Base-by-base conservation (phyloP, 2,329 filamentous ascomycete genomes). In the Simplicillium aogashimaense region DNA sequence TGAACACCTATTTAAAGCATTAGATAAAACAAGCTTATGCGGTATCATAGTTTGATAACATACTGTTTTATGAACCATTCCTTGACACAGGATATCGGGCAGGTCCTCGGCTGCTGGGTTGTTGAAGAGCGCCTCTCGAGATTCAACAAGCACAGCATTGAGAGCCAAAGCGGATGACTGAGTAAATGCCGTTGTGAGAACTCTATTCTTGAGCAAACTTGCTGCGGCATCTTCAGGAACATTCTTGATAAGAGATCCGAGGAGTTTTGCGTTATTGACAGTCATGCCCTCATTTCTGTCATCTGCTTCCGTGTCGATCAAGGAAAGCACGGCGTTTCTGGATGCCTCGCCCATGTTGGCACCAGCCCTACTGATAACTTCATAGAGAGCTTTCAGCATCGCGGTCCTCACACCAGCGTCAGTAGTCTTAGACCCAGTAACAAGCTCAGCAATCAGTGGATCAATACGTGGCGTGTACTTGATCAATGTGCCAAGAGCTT, bases 381-480 rank as follows among this genome's bases (percentile, higher is more conserved):
- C 90, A 56, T 94, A 95, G 35, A 98, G 66, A 3, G 92, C 92
- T 68, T 94, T 95, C 53, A 98, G 74, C 92, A 98, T 98, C 20
- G 92, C 92, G 49, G 84, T 92, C 63, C 79, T 86, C 47, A 98
- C 92, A 35, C 90, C 90, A 6, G 78, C 57, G 55, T 97, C 90
- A 16, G 55, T 46, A 0, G 92, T 97, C 69, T 90, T 95, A 18
- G 88, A 92, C 36, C 92, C 92, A n/a, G 92, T 85, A 15, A 97
- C 88, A 36, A 98, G 74, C 63, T 98, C 92, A 45, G 76, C 68
- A 48, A 98, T 94, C 40, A 98, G 74, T 38, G 94, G 92, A 61
- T 98, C 94, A 17, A 98, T 86, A 55, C 94, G 81, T 18, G 92
- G 90, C 1, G 90, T 97, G 55, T 95, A 78, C 45, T 89, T 95